Conservation (phyloP, 208 protist genomes). For the Porcisia hertigi region DNA sequence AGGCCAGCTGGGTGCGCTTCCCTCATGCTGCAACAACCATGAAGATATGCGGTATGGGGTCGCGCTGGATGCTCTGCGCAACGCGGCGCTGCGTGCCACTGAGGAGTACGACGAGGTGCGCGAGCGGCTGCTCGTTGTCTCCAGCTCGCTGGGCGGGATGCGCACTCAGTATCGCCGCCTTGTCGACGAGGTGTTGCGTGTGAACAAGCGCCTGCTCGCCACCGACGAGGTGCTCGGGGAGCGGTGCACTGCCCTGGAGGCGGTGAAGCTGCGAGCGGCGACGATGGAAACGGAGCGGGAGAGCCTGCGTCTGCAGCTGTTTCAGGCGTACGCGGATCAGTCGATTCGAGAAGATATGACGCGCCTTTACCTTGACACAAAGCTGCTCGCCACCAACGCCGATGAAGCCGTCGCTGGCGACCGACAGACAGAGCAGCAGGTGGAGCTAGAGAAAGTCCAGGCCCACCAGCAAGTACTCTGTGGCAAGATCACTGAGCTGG, state of each 20-base stretch:
- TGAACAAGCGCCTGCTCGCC: background rate
- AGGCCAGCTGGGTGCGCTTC: background rate
- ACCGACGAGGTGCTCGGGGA: background rate
- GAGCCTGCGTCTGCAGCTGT: constrained; percentile 27
- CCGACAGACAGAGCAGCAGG: constrained; percentile 27
- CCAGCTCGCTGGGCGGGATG: constrained; percentile 17
- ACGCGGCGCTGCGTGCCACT: constrained; percentile 21
- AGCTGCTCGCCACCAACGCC: constrained; percentile 1
- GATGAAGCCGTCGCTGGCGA: constrained; percentile 10
- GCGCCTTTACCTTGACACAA: constrained; percentile 22
- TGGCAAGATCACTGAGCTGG: constrained; percentile 35
- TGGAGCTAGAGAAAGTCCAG: constrained; percentile 32
- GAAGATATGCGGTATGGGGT: background rate
- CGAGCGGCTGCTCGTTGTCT: constrained; percentile 28
- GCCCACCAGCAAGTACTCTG: constrained; percentile 24
- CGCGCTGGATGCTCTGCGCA: constrained; percentile 9
- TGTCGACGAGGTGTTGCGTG: constrained; percentile 10
- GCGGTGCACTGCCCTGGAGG: background rate
- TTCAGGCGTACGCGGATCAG: constrained; percentile 29
- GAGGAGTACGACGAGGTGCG: constrained; percentile 24
- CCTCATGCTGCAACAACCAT: background rate
- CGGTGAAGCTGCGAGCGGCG: background rate
- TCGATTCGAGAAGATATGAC: constrained; percentile 23
- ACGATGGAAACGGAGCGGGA: constrained; percentile 8
- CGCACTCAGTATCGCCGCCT: constrained; percentile 28